Evolutionary conservation across 192 early-diverging fungal species (phyloP).

Genomic region (Podochytrium sp.): DNA sequence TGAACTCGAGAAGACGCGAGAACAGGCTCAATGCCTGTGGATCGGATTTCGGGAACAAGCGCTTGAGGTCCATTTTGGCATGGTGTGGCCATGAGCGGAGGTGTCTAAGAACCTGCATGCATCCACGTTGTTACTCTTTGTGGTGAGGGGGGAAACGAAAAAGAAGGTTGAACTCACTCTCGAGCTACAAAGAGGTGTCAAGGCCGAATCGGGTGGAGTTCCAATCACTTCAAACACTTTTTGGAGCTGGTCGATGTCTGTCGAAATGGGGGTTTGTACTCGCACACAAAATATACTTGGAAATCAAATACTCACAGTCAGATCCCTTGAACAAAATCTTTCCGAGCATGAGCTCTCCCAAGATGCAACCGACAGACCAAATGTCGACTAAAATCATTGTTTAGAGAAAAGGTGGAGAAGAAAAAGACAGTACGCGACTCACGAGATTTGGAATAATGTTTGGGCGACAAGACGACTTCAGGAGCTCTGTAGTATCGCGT

Average conservation of each 20-base stretch:
- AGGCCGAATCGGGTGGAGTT: constrained; percentile 89
- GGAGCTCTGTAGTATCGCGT: constrained; percentile 99
- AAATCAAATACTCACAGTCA: constrained; percentile 39
- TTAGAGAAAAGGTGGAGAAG: constrained; percentile 9
- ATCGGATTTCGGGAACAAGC: constrained; percentile 87
- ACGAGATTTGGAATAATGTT: constrained; percentile 97
- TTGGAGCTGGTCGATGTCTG: constrained; percentile 96
- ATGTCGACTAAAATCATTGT: constrained; percentile 89
- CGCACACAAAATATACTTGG: background rate
- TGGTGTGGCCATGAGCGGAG: constrained; percentile 88
- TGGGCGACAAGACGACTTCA: constrained; percentile 97
- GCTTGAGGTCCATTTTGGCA: constrained; percentile 76
- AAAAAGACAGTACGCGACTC: constrained; percentile 15
- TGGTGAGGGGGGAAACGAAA: background rate
- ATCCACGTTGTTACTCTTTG: background rate
- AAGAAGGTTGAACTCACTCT: constrained; percentile 41
- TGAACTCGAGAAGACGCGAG: constrained; percentile 82
- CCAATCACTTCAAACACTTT: constrained; percentile 95
- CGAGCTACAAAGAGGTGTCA: constrained; percentile 55
- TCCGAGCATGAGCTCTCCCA: constrained; percentile 87
- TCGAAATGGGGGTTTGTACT: too few relatives aligned
- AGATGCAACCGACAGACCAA: constrained; percentile 99
- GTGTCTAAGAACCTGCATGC: constrained; percentile 79
- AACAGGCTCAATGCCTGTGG: constrained; percentile 88
- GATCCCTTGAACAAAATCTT: constrained; percentile 61